Evolutionary conservation across 352 stramenopile species (phyloP).

Genomic region (Pythium oligandrum): DNA sequence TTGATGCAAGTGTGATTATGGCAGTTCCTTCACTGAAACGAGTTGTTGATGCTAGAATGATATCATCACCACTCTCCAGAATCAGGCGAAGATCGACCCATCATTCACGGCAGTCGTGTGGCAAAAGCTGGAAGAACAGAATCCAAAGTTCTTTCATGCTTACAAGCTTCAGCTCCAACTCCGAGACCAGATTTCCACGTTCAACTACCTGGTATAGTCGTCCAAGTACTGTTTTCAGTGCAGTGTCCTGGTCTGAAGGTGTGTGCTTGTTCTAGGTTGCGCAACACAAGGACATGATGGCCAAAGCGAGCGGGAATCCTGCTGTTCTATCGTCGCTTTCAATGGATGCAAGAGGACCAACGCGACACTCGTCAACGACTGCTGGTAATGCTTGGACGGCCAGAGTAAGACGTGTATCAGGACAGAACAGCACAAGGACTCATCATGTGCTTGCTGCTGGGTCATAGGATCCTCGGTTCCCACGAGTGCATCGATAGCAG

Average conservation of each 20-base stretch:
- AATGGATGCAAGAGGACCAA: slow-evolving; percentile 1
- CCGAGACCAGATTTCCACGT: slow-evolving; percentile 88
- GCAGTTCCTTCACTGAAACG: too few relatives aligned
- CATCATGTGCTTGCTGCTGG: too few relatives aligned
- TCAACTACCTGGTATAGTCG: slow-evolving; percentile 85
- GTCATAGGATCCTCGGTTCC: too few relatives aligned
- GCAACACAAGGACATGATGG: slow-evolving; percentile 69
- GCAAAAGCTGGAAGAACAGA: slow-evolving; percentile 91
- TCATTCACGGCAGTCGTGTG: slow-evolving; percentile 84
- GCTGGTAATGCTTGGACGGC: too few relatives aligned
- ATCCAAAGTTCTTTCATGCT: slow-evolving; percentile 84
- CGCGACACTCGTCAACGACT: too few relatives aligned
- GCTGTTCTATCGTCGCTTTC: slow-evolving; percentile 18
- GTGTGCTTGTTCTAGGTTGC: slow-evolving; percentile 26
- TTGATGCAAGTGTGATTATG: background rate
- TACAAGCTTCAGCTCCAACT: slow-evolving; percentile 84
- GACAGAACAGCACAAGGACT: too few relatives aligned
- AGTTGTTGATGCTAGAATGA: slow-evolving; percentile 32
- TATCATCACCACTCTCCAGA: slow-evolving; percentile 52
- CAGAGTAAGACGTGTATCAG: too few relatives aligned
- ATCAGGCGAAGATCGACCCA: slow-evolving; percentile 80
- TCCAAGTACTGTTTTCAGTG: too few relatives aligned
- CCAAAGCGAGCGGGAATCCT: slow-evolving; percentile 31
- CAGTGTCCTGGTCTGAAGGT: background rate
- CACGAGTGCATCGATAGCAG: too few relatives aligned